Evolutionary conservation across 192 early-diverging fungal species (phyloP), one percentile per base, ranked within the genome.

Genomic region (Piromyces finnis): DNA sequence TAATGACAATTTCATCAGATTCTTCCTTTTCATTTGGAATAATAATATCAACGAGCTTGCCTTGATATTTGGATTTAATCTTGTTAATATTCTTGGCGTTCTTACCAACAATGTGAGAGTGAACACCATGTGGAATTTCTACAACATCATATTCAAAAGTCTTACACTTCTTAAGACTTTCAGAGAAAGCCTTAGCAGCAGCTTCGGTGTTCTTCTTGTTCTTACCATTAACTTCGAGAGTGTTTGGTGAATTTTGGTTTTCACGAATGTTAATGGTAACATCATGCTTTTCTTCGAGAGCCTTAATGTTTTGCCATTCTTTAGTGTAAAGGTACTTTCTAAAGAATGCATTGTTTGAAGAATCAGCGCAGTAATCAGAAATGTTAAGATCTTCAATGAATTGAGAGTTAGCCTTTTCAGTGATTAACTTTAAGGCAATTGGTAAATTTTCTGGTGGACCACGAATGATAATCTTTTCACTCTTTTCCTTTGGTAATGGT

Each of bases 381-480:
- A 51, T 51, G 2, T 51, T 14, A 22, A 51, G 15, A 22, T 51
- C 41, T 51, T 51, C 41, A 51, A 51, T 51, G 12, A 32, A 32
- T 29, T 29, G 28, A 29, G 79, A 80, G 22, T 80, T 77, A 79
- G 87, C 89, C 86, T 94, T 95, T 79, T 94, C 91, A 84, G 95
- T 88, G 16, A 96, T 93, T 79, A 94, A 79, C 78, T 90, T 87
- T 78, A 97, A 81, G n/a, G 95, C 97, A 30, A 86, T 84, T 32
- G 87, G 85, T 32, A 97, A 84, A 80, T 88, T 87, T 16, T 82
- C 83, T 68, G 93, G 89, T 3, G 94, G 89, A 22, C 97, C 97
- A 79, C 94, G 91, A 32, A 98, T 90, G 77, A 87, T 86, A 37
- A 99, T 90, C 35, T 86, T 86, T 22, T 96, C 94, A 12, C 90